Percentiles rank a stretch among this genome's conserved stretches.
phyloP scores from a whole-genome alignment of 192 early-diverging fungal genomes.

The Coemansia sp. region DNA sequence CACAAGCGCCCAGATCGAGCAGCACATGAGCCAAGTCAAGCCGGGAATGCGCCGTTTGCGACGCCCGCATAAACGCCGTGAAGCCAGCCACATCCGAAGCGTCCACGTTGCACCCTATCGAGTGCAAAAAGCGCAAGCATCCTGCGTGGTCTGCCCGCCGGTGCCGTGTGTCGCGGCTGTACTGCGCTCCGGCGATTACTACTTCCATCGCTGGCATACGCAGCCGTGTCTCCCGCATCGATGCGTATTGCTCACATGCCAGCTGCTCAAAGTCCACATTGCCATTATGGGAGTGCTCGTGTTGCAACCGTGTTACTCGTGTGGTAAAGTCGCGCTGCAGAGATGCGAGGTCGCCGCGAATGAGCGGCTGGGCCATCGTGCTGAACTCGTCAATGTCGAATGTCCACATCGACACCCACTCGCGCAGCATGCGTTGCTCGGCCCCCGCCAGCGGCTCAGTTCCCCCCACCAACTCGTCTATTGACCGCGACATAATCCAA shows the following conservation, averaged over 20 bases:
- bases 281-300: not conserved
- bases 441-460: constrained; percentile 31
- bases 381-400: constrained; percentile 34
- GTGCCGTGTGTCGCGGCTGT: constrained; percentile 19
- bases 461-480: constrained; percentile 20
- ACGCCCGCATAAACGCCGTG: constrained; percentile 52
- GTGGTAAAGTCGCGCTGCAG: constrained; percentile 15
- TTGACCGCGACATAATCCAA: constrained; percentile 7
- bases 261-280: not conserved
- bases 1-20: constrained; percentile 38
- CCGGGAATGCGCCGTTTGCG: constrained; percentile 42
- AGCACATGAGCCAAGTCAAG: constrained; percentile 38
- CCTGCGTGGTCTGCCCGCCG: constrained; percentile 16
- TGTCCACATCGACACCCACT: constrained; percentile 47
- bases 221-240: constrained; percentile 36
- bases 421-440: constrained; percentile 46
- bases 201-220: constrained; percentile 53
- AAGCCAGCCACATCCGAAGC: constrained; percentile 44
- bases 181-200: constrained; percentile 50
- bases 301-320: not conserved
- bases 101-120: constrained; percentile 30
- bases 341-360: constrained; percentile 26
- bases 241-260: not conserved
- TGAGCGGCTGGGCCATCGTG: constrained; percentile 33
- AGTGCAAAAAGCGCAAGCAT: constrained; percentile 29